Evolutionary conservation across 202 grass and related monocot genomes (phyloP), one percentile per base, ranked within the genome.

Genomic region (Tripidium arundinaceum): DNA sequence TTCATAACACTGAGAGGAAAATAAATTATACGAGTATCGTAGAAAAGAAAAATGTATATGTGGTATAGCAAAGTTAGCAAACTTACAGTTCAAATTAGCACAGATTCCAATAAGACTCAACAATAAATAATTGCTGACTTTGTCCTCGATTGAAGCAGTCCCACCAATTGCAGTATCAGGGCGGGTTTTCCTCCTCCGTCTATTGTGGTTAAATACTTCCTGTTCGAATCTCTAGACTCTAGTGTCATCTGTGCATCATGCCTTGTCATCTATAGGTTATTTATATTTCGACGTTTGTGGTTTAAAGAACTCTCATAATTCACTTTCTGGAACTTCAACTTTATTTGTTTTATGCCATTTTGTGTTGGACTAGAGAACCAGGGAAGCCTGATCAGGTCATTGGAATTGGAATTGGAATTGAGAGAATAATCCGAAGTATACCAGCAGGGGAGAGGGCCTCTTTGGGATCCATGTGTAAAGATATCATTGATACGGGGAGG

Each of bases 71-170:
- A 62, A 62, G 62, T 50, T 66, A 65, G 41, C 43, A 79, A 73
- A 83, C 85, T 86, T 96, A 96, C 96, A 86, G 63, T 93, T 91
- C 83, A 96, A 82, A 82, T 92, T 87, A 62, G 90, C 84, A 12
- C 93, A 90, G 28, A 95, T 88, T 42, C 88, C 91, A 72, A 99
- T 87, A 77, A 99, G 89, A 86, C 92, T 95, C 61, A 99, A 71
- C 60, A 96, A 76, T 33, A 96, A 71, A 81, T 93, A 91, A 82
- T 87, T 89, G 84, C 85, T 85, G 86, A 94, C 74, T 79, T 86
- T 94, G 63, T 96, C 87, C 81, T 99, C 90, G 9, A 88, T 79
- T 19, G 42, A 76, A 78, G 84, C 66, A 81, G 41, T 27, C 21
- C 86, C 92, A n/a, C 80, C 81, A 65, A 70, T 79, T 81, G 66